Base-by-base conservation (phyloP, 163 green algal genomes). In the Prototheca stagnorum region DNA sequence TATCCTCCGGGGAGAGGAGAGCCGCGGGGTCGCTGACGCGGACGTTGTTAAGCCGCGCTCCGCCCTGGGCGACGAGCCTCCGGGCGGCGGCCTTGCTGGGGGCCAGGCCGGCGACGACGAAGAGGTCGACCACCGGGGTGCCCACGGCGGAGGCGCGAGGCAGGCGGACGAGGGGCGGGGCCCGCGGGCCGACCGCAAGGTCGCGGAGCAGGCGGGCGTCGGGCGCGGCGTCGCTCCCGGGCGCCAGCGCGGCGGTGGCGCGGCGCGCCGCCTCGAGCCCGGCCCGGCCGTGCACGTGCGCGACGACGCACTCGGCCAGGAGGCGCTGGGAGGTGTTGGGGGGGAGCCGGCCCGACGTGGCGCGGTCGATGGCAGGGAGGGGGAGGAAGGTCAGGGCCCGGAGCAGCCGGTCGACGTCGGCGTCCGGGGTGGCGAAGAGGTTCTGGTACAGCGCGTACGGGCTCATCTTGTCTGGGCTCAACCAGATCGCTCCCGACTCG, bases 371-470 rank as follows among this genome's bases (percentile, higher is more conserved):
- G 44, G 95, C 78, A 12, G 75, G 66, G 51, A 97, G 51, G 1
- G 78, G 65, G 35, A 97, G 28, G 61, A 99, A 97, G 12, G 89
- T 99, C 8, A 99, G 70, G 78, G 94, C 94, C 35, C 78, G 74
- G 49, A 95, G 66, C 55, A 95, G 91, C 39, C 59, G 68, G 37
- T 74, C 49, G 22, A 88, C 75, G 54, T 91, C 80, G 20, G 54
- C 63, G 42, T 89, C 80, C 3, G 56, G 52, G 41, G 73, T 86
- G 17, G 61, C 62, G 45, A 94, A 82, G 9, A 97, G 71, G 48
- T 88, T 81, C 70, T 94, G 89, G 64, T 99, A 99, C 58, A 99
- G 94, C 61, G 94, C 84, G 76, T 95, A 99, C 15, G 90, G 85
- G 0, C 79, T 93, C 31, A 97, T 72, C 58, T 82, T 86, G n/a